These are phyloP conservation scores for Termitomyces bulborhizus DNA, from an alignment of 768 basidiomycete genomes.

Conservation along the genomic window DNA sequence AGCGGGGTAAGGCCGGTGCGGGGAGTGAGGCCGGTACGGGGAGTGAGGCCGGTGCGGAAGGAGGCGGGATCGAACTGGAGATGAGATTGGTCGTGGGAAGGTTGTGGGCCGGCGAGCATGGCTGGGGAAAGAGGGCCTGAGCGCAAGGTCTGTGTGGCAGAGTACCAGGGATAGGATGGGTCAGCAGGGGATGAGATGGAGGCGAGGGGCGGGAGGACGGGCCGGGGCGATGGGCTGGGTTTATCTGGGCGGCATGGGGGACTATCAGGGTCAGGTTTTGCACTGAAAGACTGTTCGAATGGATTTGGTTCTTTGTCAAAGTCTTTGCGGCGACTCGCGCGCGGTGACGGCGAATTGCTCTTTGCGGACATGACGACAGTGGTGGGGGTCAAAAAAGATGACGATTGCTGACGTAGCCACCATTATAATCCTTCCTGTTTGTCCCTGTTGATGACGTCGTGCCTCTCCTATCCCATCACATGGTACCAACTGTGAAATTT, in stretches of 20 bases:
- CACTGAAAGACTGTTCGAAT: constrained; percentile 90
- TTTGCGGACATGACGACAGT: constrained; percentile 33
- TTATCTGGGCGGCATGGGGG: constrained; percentile 30
- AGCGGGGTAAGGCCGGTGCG: constrained; percentile 76
- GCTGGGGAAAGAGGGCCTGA: constrained; percentile 94
- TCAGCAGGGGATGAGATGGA: constrained; percentile 70
- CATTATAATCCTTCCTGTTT: constrained; percentile 39
- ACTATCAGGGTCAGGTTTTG: constrained; percentile 26
- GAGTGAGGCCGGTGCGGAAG: constrained; percentile 53
- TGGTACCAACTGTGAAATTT: too few relatives aligned
- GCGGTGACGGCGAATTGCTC: constrained; percentile 27
- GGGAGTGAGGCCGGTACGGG: constrained; percentile 74
- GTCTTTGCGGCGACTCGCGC: constrained; percentile 44
- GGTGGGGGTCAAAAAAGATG: constrained; percentile 27
- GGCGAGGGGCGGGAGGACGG: constrained; percentile 77
- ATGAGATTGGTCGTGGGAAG: constrained; percentile 26
- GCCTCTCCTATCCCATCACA: not conserved
- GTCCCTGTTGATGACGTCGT: constrained; percentile 17
- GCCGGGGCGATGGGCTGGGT: constrained; percentile 44
- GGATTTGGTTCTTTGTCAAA: constrained; percentile 85
- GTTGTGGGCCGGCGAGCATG: constrained; percentile 87
- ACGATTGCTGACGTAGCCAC: constrained; percentile 46
- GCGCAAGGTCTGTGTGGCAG: constrained; percentile 62
- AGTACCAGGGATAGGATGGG: constrained; percentile 61
- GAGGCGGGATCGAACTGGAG: constrained; percentile 9